Conservation (phyloP, 2,329 filamentous ascomycete species). For the Penicillium sp. region DNA sequence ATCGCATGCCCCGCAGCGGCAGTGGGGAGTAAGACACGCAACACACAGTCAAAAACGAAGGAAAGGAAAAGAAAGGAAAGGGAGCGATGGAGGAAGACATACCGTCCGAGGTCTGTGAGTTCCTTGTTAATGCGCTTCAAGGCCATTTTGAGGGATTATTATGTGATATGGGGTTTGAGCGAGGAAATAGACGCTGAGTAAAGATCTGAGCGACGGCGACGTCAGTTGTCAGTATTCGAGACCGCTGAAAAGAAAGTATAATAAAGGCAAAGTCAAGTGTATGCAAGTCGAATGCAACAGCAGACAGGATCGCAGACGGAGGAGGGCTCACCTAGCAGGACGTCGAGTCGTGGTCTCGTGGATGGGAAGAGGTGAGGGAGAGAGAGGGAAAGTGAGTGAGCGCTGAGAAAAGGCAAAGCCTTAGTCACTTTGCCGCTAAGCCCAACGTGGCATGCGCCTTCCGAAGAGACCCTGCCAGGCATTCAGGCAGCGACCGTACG, state of each 20-base stretch:
- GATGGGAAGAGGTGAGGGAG: constrained; percentile 27
- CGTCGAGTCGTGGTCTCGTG: constrained; percentile 22
- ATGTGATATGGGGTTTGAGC: constrained; percentile 13
- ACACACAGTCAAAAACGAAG: constrained; percentile 7
- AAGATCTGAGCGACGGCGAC: background rate
- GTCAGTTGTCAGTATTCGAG: background rate
- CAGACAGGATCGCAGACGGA: too few species aligned
- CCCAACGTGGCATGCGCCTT: background rate
- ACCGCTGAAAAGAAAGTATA: background rate
- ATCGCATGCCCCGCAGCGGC: constrained; percentile 20
- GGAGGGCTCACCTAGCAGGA: background rate
- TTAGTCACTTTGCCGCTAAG: background rate
- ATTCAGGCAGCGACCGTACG: background rate
- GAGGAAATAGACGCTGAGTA: background rate
- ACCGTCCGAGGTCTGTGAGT: constrained; percentile 51
- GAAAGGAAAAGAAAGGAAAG: constrained; percentile 10
- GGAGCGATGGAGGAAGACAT: constrained; percentile 25
- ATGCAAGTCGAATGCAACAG: background rate
- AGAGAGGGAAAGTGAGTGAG: constrained; percentile 23
- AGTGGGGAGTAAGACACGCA: constrained; percentile 17
- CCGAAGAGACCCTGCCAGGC: background rate
- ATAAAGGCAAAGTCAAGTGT: background rate
- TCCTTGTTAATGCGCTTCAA: constrained; percentile 54
- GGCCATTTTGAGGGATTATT: constrained; percentile 38
- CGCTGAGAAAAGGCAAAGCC: constrained; percentile 21